Conservation (phyloP, 495 filamentous ascomycete species). For the Talaromyces ruber region DNA sequence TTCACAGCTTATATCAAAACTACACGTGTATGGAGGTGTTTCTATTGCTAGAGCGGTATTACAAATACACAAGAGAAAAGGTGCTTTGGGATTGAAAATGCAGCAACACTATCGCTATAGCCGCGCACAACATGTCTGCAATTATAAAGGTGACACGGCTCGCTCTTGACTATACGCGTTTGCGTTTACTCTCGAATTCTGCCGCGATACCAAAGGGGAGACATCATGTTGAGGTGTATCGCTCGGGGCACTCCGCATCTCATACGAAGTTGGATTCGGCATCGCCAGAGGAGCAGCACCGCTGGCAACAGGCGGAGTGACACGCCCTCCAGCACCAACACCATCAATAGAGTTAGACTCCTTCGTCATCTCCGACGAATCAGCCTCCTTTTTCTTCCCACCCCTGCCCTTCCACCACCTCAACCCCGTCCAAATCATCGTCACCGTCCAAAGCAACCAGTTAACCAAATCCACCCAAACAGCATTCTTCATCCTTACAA, state of each 20-base stretch:
- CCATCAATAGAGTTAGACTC: background rate
- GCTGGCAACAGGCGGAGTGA: background rate
- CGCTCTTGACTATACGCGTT: background rate
- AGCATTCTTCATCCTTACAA: slow-evolving; percentile 73
- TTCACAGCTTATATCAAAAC: background rate
- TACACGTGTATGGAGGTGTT: background rate
- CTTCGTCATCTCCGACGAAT: background rate
- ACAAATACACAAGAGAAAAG: background rate
- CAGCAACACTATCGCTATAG: background rate
- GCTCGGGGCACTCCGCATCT: background rate
- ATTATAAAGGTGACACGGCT: background rate
- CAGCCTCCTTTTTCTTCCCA: slow-evolving; percentile 3
- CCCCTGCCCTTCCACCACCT: slow-evolving; percentile 22
- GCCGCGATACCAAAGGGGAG: background rate
- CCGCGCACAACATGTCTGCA: background rate
- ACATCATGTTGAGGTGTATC: background rate
- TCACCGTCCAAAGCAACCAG: slow-evolving; percentile 63
- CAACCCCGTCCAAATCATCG: slow-evolving; percentile 32
- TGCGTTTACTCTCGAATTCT: background rate
- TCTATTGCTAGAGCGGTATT: background rate
- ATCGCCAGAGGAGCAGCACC: background rate
- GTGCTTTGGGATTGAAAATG: background rate
- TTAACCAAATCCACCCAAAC: slow-evolving; percentile 77
- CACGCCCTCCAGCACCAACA: background rate
- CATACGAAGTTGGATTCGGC: background rate